Base-by-base conservation (phyloP, 1,284 basidiomycete species). In the Laetiporus sulphureus region DNA sequence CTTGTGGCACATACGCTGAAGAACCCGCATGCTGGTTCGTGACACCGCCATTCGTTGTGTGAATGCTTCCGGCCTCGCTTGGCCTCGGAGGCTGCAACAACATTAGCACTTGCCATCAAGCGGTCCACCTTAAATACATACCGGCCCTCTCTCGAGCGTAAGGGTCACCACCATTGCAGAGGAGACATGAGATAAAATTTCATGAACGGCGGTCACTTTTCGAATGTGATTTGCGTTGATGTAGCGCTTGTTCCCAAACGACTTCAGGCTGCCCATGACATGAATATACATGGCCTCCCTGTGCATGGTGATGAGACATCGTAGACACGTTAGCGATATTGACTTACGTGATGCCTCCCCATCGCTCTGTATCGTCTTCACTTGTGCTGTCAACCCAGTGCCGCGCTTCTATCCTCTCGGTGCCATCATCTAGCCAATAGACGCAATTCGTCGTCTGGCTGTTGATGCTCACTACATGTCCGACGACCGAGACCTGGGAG, bases 211-310 rank as follows among this genome's bases (percentile, higher is more conserved):
- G 22, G 67, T 73, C 31, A 87, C 66, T 4, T 69, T 67, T 21
- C 84, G 79, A 49, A 97, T 77, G 50, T 83, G 75, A 27, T 72
- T 78, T 5, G 85, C 81, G 42, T 86, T 87, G 56, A 97, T 74
- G 59, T 90, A 89, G 54, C 82, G 74, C 63, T 91, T 94, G 53
- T 75, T 79, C 32, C 80, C 79, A 62, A 96, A 97, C 5, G 73
- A 73, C 63, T 97, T 97, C 51, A 98, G 65, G n/a, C 72, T 73
- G n/a, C 95, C 96, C 27, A 89, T 77, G 19, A 96, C 79, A n/a
- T 89, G 80, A 29, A 95, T 82, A 59, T 88, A 94, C 29, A 69
- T 71, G 34, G 81, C 74, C 61, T 88, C 82, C 36, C 91, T 93
- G 49, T 16, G 44, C 6, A n/a, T n/a, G n/a, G 35, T 32, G 37